Percentiles rank a stretch among this genome's conserved stretches.
phyloP scores from a whole-genome alignment of 1,284 basidiomycete species.

The Butyriboletus appendiculatus region DNA sequence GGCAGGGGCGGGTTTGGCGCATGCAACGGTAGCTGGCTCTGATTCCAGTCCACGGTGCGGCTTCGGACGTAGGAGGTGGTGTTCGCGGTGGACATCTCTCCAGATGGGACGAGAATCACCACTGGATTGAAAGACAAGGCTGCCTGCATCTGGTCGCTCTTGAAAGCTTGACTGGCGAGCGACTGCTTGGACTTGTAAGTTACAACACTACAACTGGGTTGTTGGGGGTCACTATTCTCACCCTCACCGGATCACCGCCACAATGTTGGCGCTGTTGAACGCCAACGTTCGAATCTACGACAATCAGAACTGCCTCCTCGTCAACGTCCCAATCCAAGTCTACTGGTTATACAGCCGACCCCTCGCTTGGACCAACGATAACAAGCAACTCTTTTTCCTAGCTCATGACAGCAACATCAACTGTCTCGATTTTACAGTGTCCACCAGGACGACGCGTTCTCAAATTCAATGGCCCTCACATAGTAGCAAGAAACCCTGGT shows the following conservation, averaged over 20 bases:
- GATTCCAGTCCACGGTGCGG: too few species aligned
- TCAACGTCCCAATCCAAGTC: not conserved
- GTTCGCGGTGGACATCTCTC: slow-evolving; percentile 1
- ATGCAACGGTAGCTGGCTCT: too few species aligned
- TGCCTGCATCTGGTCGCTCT: slow-evolving; percentile 9
- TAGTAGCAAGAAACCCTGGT: not conserved
- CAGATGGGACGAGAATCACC: slow-evolving; percentile 3
- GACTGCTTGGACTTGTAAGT: too few species aligned
- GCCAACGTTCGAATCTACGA: too few species aligned
- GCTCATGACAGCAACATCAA: not conserved
- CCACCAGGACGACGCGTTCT: not conserved
- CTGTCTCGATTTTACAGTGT: not conserved
- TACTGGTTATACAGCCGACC: not conserved
- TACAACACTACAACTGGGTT: too few species aligned
- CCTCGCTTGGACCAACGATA: not conserved
- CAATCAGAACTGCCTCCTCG: too few species aligned
- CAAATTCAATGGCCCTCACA: not conserved
- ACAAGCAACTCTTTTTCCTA: not conserved
- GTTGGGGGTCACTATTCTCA: slow-evolving; percentile 1
- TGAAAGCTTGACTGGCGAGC: not conserved
- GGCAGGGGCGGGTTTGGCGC: slow-evolving; percentile 46
- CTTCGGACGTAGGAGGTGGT: not conserved
- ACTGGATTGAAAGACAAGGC: slow-evolving; percentile 10
- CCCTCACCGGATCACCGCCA: slow-evolving; percentile 3
- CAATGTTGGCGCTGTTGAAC: too few species aligned